Evolutionary conservation across 768 basidiomycete genomes (phyloP).

Genomic region (Fomitopsis pulvina): DNA sequence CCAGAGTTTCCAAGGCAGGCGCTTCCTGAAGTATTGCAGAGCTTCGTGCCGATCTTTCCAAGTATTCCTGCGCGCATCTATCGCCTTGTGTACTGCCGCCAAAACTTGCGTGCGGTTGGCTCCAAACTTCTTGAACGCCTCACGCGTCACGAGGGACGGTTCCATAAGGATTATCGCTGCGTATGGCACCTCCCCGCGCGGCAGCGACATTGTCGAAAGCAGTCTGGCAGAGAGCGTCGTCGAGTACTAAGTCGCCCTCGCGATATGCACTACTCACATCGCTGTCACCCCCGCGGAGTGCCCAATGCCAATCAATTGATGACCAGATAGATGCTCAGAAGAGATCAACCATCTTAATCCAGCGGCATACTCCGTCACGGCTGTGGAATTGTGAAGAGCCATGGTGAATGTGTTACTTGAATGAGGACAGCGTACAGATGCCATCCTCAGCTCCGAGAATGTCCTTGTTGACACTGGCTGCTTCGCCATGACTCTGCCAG

Average conservation of each 20-base stretch:
- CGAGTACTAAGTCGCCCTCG: neutral
- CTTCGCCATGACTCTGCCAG: conserved; percentile 12
- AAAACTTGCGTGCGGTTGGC: conserved; percentile 6
- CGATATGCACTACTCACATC: neutral
- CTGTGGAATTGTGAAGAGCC: neutral
- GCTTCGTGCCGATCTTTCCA: conserved; percentile 9
- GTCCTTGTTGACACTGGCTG: conserved; percentile 2
- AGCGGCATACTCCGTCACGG: conserved; percentile 8
- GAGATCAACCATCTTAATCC: conserved; percentile 6
- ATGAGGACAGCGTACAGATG: neutral
- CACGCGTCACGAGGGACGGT: conserved; percentile 9
- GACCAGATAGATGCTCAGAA: conserved; percentile 2
- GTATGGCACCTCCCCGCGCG: neutral
- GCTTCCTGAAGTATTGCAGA: conserved; percentile 5
- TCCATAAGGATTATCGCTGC: conserved; percentile 8
- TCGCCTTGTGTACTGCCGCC: neutral
- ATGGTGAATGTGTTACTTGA: neutral
- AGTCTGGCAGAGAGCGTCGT: neutral
- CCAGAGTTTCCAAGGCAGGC: conserved; percentile 9
- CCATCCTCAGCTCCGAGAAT: neutral
- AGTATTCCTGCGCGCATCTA: conserved; percentile 4
- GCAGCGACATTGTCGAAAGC: conserved; percentile 3
- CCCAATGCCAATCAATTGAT: conserved; percentile 8
- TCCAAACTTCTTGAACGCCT: conserved; percentile 1
- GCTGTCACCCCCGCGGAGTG: conserved; percentile 9